These are phyloP conservation scores for Aciculoconidium aculeatum DNA, from an alignment of 805 yeast genomes.

Conservation along the genomic window DNA sequence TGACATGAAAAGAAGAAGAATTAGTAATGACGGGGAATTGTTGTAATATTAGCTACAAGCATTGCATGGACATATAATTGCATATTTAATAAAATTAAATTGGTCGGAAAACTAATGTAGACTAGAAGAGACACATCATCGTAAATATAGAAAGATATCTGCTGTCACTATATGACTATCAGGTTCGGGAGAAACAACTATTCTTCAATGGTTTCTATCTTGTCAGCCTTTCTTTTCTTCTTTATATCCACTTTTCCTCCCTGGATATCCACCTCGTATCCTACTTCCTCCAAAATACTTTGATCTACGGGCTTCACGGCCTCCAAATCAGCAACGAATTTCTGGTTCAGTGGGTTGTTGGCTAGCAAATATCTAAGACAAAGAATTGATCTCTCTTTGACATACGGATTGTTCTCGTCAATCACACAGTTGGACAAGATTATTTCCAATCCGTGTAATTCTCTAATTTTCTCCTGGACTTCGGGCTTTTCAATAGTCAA, in stretches of 20 bases:
- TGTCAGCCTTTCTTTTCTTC: slow-evolving; percentile 10
- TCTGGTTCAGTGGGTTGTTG: slow-evolving; percentile 65
- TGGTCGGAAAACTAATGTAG: too few species aligned
- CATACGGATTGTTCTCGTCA: slow-evolving; percentile 84
- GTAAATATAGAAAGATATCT: too few species aligned
- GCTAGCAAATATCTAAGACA: slow-evolving; percentile 67
- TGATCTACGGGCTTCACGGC: slow-evolving; percentile 61
- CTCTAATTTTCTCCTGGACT: slow-evolving; percentile 65
- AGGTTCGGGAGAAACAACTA: too few species aligned
- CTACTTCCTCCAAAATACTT: slow-evolving; percentile 56
- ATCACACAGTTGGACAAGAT: slow-evolving; percentile 77
- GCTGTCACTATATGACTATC: slow-evolving; percentile 2
- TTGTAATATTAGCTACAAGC: too few species aligned
- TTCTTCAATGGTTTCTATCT: slow-evolving; percentile 6
- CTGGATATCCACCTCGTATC: slow-evolving; percentile 66
- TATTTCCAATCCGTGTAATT: slow-evolving; percentile 61
- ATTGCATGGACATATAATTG: too few species aligned
- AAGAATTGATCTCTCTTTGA: slow-evolving; percentile 77
- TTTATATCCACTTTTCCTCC: slow-evolving; percentile 66
- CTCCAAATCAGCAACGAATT: slow-evolving; percentile 69
- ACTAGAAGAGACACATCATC: too few species aligned
- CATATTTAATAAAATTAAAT: too few species aligned
- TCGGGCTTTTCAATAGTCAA: slow-evolving; percentile 45
- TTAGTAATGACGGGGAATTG: too few species aligned
- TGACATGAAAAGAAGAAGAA: too few species aligned